Base-by-base conservation (phyloP, 1,139 yeast species). In the Petasospora fabianii region DNA sequence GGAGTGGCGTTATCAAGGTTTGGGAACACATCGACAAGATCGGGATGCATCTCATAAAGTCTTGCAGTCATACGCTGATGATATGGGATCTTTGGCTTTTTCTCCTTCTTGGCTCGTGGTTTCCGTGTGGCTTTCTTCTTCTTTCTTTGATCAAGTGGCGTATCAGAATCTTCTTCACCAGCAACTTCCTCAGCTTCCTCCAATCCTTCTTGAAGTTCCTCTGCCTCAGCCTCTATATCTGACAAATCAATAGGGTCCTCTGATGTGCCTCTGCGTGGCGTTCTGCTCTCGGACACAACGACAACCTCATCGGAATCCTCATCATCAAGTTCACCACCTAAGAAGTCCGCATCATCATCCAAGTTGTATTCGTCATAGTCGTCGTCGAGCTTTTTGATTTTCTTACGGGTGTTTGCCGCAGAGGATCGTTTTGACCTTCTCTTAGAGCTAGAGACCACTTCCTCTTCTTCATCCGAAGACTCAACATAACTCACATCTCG, bases 11-110 rank as follows among this genome's bases (percentile, higher is more conserved):
- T 61, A 32, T 70, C 77, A 41, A 92, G 66, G 43, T 76, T 73
- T 0, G 83, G 77, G 56, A 92, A 90, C 3, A 86, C 84, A 31
- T 75, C 77, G 46, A 72, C 71, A 37, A 92, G 67, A 38, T 84
- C 79, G 0, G 96, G 96, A 58, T 92, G 97, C 40, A 76, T 68
- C 33, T 76, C 83, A 54, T 71, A 84, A 21, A 92, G 66, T 44
- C 72, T 75, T 29, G 68, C 69, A 2, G 95, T 85, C 51, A 76
- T 71, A 39, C 90, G 65, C 34, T 81, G 77, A 60, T 74, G 82
- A 30, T 81, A 80, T 0, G 90, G 79, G 3, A 82, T 64, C 55
- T 81, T 82, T 3, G 80, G 80, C 48, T 75, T 73, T 58, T 65
- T 69, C 47, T 38, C 57, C 47, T 45, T 50, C 41, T 44, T 52